Conservation (phyloP, 345 rosid species). For the Hibiscus tridactylites region DNA sequence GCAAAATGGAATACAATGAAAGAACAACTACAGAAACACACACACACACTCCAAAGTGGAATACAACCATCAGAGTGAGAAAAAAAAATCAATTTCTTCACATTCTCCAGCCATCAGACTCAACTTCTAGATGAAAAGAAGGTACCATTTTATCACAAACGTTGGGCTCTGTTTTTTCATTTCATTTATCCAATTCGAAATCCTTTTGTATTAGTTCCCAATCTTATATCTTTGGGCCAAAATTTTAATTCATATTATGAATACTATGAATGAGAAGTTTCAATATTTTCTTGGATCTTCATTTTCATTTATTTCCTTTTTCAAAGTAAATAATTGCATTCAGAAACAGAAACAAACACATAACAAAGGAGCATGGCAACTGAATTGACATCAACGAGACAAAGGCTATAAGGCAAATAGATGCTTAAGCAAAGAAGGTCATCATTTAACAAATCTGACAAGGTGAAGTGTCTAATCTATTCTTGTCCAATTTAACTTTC, state of each 20-base stretch:
- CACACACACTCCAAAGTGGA: background rate
- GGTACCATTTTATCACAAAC: too few species aligned
- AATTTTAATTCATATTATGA: too few species aligned
- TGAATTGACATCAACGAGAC: background rate
- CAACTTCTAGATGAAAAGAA: too few species aligned
- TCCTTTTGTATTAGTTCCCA: too few species aligned
- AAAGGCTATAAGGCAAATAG: background rate
- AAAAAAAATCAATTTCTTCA: background rate
- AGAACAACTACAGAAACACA: background rate
- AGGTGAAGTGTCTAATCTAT: background rate
- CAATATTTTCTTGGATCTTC: too few species aligned
- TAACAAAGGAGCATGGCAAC: background rate
- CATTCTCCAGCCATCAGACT: background rate
- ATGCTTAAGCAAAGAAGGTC: background rate
- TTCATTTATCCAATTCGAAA: too few species aligned
- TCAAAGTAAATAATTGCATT: background rate
- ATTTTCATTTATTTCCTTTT: background rate
- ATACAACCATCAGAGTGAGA: background rate
- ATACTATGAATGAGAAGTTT: too few species aligned
- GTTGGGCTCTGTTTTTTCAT: too few species aligned
- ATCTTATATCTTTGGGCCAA: too few species aligned
- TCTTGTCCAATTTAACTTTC: background rate
- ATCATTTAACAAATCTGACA: background rate
- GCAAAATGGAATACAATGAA: background rate
- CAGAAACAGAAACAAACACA: background rate